These are phyloP conservation scores for Leishmania amazonensis DNA, from an alignment of 208 protist species.

Conservation along the genomic window DNA sequence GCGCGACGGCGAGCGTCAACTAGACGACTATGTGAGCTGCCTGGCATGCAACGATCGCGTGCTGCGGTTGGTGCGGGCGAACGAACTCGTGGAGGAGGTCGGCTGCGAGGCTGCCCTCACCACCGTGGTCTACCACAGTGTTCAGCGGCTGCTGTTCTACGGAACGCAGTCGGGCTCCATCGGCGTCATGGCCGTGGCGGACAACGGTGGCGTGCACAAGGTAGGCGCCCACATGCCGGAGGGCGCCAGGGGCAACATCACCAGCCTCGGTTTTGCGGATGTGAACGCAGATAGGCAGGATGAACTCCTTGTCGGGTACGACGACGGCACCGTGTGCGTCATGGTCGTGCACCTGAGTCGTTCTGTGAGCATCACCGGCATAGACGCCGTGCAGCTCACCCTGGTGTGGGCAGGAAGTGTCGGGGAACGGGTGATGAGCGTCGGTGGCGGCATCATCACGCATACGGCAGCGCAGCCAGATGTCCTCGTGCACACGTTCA, in stretches of 20 bases:
- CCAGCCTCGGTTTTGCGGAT: constrained; percentile 52
- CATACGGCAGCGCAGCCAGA: constrained; percentile 39
- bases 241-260: constrained; percentile 39
- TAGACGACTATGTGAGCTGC: constrained; percentile 71
- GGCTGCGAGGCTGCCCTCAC: constrained; percentile 76
- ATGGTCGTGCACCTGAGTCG: constrained; percentile 32
- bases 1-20: constrained; percentile 17
- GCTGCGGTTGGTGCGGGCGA: constrained; percentile 65
- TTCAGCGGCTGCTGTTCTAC: constrained; percentile 57
- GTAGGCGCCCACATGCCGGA: constrained; percentile 32
- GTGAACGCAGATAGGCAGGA: constrained; percentile 62
- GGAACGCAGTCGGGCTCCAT: constrained; percentile 80
- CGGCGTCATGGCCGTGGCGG: constrained; percentile 50
- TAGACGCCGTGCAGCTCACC: constrained; percentile 30
- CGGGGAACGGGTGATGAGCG: constrained; percentile 63
- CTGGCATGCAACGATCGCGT: constrained; percentile 85
- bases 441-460: constrained; percentile 71
- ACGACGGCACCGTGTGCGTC: constrained; percentile 80
- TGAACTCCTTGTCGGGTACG: constrained; percentile 80
- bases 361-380: not conserved
- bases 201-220: constrained; percentile 34
- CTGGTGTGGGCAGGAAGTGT: constrained; percentile 50
- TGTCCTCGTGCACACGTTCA: constrained; percentile 80
- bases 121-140: constrained; percentile 40
- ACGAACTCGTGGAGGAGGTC: constrained; percentile 65